phyloP scores from a whole-genome alignment of 176 grass and related monocot species.

The Thinopyrum elongatum region DNA sequence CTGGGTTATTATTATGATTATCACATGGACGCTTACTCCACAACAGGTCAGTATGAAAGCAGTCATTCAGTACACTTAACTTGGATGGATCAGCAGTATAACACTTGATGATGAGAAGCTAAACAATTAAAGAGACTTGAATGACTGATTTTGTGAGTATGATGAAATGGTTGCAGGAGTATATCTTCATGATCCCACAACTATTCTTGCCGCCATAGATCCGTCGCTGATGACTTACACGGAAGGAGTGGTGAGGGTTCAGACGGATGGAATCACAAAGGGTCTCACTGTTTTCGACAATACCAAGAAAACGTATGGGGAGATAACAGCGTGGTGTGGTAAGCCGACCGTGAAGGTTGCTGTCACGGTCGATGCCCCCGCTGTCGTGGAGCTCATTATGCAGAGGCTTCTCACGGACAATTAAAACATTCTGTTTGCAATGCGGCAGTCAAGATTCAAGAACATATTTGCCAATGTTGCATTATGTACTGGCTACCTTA shows the following conservation, averaged over 20 bases:
- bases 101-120: not conserved
- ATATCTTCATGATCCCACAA: constrained; percentile 87
- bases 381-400: constrained; percentile 62
- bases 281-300: constrained; percentile 86
- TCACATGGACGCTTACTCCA: constrained; percentile 70
- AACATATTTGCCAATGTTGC: not conserved
- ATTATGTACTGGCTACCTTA: not conserved
- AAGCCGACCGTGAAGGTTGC: constrained; percentile 83
- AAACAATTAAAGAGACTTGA: not conserved
- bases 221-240: constrained; percentile 88
- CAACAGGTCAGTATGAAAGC: constrained; percentile 44
- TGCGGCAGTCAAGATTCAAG: not conserved
- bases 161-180: constrained; percentile 64
- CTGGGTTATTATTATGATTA: constrained; percentile 79
- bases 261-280: constrained; percentile 74
- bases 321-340: constrained; percentile 66
- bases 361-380: constrained; percentile 75
- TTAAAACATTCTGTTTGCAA: not conserved
- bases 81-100: not conserved
- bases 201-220: constrained; percentile 77
- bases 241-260: constrained; percentile 82
- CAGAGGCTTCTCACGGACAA: constrained; percentile 57
- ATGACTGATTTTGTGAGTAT: not conserved
- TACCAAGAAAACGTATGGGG: constrained; percentile 79
- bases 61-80: not conserved